Base-by-base conservation (phyloP, 2,329 filamentous ascomycete species). In the Pseudocercospora pini-densiflorae region DNA sequence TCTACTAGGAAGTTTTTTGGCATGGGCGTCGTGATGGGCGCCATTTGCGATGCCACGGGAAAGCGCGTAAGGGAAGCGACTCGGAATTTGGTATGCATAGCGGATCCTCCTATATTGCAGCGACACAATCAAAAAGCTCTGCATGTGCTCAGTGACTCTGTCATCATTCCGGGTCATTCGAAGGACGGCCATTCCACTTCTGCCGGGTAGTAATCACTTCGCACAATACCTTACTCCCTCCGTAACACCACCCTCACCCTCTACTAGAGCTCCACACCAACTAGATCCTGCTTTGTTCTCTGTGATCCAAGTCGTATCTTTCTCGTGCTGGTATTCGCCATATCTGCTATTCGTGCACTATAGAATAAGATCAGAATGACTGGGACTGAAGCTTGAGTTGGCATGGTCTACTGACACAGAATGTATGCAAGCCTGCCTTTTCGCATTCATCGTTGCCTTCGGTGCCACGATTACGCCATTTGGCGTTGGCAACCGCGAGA, bases 321-420 rank as follows among this genome's bases (percentile, higher is more conserved):
- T 58, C 54, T 58, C 54, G 54, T 58, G 54, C 10, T 19, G 16
- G 29, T 33, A 58, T 58, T 58, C 54, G 54, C 54, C 54, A 10
- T 40, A 33, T 24, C 23, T 58, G 9, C 12, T 14, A 21, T 36
- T 12, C 10, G 29, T 58, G 54, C 54, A 58, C 54, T 58, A 51
- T n/a, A 45, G 43, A 45, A 16, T 5, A 5, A 21, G 43, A 16
- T 45, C 5, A 21, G 14, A 21, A 49, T 5, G 5, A 14, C 6
- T 12, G 43, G 43, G 31, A 10, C 5, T 33, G 12, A 33, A 33
- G 31, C 10, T 33, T 10, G 9, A 33, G 29, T 31, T 7, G 7
- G 1, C 8, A 10, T 31, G 29, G 29, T 10, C 5, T 29, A 45
- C 33, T 40, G 21, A 59, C 31, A 24, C 55, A 43, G 19, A 59